Evolutionary conservation across 768 basidiomycete species (phyloP).

Genomic region (Zangia roseola): DNA sequence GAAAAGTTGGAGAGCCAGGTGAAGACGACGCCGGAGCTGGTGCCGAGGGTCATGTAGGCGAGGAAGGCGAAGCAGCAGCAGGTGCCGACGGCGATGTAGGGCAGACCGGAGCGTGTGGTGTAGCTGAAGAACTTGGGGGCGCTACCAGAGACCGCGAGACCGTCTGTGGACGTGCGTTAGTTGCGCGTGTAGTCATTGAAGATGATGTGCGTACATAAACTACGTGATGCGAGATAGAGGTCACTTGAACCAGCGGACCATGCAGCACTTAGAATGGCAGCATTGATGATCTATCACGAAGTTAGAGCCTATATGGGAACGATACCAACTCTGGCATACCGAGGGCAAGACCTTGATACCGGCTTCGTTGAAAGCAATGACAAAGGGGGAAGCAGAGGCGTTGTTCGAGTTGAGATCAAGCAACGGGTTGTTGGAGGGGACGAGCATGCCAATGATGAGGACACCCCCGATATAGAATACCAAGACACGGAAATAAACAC

Average conservation of each 20-base stretch:
- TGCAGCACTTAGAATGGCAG: constrained; percentile 42
- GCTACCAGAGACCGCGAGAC: constrained; percentile 50
- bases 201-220: constrained; percentile 31
- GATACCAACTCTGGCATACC: constrained; percentile 33
- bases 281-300: constrained; percentile 32
- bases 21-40: constrained; percentile 39
- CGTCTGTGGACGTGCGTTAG: constrained; percentile 38
- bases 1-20: constrained; percentile 39
- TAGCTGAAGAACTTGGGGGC: constrained; percentile 52
- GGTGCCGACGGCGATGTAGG: constrained; percentile 38
- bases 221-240: constrained; percentile 39
- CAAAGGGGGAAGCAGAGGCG: constrained; percentile 52
- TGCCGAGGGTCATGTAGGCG: constrained; percentile 40
- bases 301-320: not conserved
- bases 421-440: constrained; percentile 44
- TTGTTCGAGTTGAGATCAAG: constrained; percentile 38
- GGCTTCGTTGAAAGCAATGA: constrained; percentile 53
- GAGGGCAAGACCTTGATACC: constrained; percentile 60
- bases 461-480: constrained; percentile 40
- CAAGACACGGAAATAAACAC: constrained; percentile 47
- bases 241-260: constrained; percentile 44
- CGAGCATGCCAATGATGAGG: constrained; percentile 48
- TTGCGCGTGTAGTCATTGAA: not conserved
- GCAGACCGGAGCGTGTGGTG: constrained; percentile 41
- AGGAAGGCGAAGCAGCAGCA: constrained; percentile 36